Conservation (phyloP, 495 filamentous ascomycete genomes). For the Bombardia bombarda region DNA sequence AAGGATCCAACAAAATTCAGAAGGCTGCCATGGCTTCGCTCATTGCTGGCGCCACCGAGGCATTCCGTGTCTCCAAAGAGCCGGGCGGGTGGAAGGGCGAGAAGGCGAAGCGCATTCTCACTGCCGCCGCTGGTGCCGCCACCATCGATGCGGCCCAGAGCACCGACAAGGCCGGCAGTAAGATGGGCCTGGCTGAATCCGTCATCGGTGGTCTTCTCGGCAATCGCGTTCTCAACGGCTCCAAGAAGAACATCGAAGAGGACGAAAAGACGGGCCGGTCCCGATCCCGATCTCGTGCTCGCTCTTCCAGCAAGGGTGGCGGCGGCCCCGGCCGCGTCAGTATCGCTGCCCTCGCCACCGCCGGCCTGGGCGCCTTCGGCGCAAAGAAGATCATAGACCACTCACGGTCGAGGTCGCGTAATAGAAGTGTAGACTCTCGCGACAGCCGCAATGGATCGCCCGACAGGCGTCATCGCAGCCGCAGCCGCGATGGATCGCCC, state of each 20-base stretch:
- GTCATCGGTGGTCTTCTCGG: constrained; percentile 78
- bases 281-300: constrained; percentile 44
- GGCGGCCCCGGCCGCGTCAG: constrained; percentile 43
- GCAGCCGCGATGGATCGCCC: constrained; percentile 34
- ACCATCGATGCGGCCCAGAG: constrained; percentile 73
- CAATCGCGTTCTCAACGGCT: constrained; percentile 72
- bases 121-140: constrained; percentile 76
- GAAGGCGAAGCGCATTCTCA: constrained; percentile 81
- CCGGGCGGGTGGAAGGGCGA: constrained; percentile 76
- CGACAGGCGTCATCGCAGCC: constrained; percentile 31
- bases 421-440: constrained; percentile 39
- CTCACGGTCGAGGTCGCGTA: constrained; percentile 54
- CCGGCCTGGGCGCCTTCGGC: constrained; percentile 67
- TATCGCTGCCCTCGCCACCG: constrained; percentile 60
- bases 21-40: constrained; percentile 83
- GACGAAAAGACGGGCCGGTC: constrained; percentile 42
- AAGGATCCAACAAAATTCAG: constrained; percentile 58
- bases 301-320: constrained; percentile 35
- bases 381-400: constrained; percentile 71
- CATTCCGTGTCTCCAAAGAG: constrained; percentile 78
- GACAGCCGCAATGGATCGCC: constrained; percentile 38
- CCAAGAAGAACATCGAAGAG: constrained; percentile 53
- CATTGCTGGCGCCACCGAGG: constrained; percentile 78
- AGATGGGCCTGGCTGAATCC: constrained; percentile 59
- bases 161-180: constrained; percentile 60